Conservation (phyloP, 192 early-diverging fungal species). For the Coemansia sp. region DNA sequence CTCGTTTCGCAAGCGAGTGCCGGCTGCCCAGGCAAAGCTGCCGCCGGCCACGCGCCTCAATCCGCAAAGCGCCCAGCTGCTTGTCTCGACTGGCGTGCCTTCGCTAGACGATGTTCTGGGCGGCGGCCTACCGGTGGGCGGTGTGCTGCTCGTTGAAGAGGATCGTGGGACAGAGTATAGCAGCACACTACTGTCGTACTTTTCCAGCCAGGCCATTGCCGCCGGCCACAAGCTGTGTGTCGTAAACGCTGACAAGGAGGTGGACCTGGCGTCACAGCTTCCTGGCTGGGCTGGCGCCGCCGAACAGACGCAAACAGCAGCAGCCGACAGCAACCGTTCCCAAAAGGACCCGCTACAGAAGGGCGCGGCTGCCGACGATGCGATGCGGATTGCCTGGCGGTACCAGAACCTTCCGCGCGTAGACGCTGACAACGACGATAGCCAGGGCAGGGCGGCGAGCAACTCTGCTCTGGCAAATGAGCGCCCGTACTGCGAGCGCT, state of each 20-base stretch:
- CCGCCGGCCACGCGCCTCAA: conserved; percentile 69
- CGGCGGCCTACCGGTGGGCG: conserved; percentile 81
- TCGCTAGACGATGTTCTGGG: conserved; percentile 83
- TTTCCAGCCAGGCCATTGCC: conserved; percentile 78
- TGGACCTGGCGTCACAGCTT: conserved; percentile 51
- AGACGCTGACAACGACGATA: conserved; percentile 3
- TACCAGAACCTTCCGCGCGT: conserved; percentile 72
- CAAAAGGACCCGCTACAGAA: too few relatives aligned
- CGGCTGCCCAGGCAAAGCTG: conserved; percentile 53
- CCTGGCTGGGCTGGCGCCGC: conserved; percentile 35
- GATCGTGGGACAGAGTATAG: conserved; percentile 81
- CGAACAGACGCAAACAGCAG: too few relatives aligned
- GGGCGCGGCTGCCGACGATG: conserved; percentile 41
- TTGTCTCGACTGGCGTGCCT: conserved; percentile 77
- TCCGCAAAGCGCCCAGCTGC: conserved; percentile 67
- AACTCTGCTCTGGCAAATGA: conserved; percentile 7
- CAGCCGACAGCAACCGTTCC: conserved; percentile 8
- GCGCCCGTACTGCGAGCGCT: conserved; percentile 68
- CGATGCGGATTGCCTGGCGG: conserved; percentile 91
- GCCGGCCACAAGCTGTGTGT: conserved; percentile 65
- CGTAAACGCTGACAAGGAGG: conserved; percentile 61
- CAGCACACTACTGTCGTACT: conserved; percentile 71
- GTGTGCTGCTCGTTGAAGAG: conserved; percentile 67
- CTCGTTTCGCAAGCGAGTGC: conserved; percentile 52
- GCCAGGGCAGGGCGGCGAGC: not conserved